Evolutionary conservation across 2,329 filamentous ascomycete species (phyloP), one percentile per base, ranked within the genome.

Genomic region (Aspergillus quadricinctus): DNA sequence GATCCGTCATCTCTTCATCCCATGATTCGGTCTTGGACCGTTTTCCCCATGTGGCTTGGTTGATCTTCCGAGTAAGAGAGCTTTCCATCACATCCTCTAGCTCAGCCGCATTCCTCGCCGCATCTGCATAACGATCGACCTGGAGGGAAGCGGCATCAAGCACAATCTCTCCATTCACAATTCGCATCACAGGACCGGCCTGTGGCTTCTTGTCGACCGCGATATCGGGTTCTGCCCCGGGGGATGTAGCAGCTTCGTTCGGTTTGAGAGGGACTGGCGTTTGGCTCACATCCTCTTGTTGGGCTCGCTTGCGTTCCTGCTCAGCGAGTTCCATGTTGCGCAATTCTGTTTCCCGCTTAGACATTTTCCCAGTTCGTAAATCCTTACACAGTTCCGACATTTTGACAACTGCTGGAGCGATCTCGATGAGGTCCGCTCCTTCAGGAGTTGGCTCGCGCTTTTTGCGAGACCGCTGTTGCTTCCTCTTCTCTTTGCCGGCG

Each of bases 381-480:
- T 83, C 81, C 52, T 76, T 79, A 61, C 79, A 82, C 2, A 87
- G 69, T 48, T 83, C 80, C 31, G 76, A 79, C 84, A 88, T 87
- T 52, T 79, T 83, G 3, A 82, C 75, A 21, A 75, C 72, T 11
- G 78, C 74, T 0, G 82, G 77, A 52, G 82, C 77, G 50, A 87
- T 85, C 69, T 81, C 70, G 7, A 77, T 66, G 11, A 65, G 62
- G 57, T 81, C 79, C 1, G 78, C 75, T 56, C 75, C 75, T 57
- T 81, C 78, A 1, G 79, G 79, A 2, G 78, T 80, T 8, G 69
- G 63, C 54, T 75, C 73, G 17, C 74, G 73, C 61, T 69, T 69
- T 56, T 65, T 71, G 46, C 73, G 67, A 9, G 64, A 57, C 17
- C 70, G 70, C 23, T 63, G 64, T 46, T 61, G 64, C 40, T 57